These are phyloP conservation scores for Chaetomium fimeti DNA, from an alignment of 495 filamentous ascomycete genomes.

Conservation along the genomic window DNA sequence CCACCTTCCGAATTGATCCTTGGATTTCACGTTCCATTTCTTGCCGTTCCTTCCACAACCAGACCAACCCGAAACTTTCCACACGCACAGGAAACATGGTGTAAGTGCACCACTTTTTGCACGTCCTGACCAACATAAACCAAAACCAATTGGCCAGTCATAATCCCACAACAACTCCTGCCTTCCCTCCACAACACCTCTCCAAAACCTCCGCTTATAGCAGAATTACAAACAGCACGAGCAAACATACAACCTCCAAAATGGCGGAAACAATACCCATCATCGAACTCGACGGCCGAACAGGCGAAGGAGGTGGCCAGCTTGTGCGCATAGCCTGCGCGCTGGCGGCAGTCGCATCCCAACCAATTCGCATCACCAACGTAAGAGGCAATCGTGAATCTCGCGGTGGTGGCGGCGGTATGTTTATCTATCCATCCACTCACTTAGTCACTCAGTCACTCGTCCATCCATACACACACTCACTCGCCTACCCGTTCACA, in stretches of 20 bases:
- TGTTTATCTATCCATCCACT: conserved; percentile 12
- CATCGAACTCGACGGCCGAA: conserved; percentile 61
- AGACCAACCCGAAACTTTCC: background rate
- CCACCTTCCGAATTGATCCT: background rate
- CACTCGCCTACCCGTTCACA: background rate
- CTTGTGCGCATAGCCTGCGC: conserved; percentile 70
- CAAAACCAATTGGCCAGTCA: no score
- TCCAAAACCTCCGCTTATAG: background rate
- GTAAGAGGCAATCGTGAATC: conserved; percentile 65
- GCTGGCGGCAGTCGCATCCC: conserved; percentile 64
- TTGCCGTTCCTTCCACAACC: background rate
- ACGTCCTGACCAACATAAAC: background rate
- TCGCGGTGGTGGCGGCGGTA: conserved; percentile 47
- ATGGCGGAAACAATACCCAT: conserved; percentile 29
- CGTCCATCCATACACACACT: background rate
- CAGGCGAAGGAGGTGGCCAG: conserved; percentile 84
- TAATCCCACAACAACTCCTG: no score
- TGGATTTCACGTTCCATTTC: background rate
- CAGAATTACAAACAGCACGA: background rate
- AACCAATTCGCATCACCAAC: conserved; percentile 63
- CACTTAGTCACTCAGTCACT: background rate
- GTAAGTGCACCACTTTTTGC: background rate
- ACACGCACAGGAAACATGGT: background rate
- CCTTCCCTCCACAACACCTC: no score
- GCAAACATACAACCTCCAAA: background rate